Conservation (phyloP, 345 rosid species). For the Linum usitatissimum region DNA sequence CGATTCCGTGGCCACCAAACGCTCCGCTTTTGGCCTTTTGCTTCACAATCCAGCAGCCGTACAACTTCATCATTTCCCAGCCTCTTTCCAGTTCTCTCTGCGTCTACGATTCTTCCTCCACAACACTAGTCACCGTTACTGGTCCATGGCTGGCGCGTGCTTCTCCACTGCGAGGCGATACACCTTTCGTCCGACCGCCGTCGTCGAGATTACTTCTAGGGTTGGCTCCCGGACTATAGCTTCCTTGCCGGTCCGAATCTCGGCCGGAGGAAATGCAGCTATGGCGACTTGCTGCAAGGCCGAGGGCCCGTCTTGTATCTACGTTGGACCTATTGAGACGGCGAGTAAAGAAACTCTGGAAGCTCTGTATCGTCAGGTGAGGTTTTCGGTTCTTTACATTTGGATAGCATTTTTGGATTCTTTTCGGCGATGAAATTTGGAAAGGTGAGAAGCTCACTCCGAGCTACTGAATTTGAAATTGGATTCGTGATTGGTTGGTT, state of each 20-base stretch:
- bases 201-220: slow-evolving; percentile 36
- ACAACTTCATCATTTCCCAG: no score
- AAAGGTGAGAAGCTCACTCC: background rate
- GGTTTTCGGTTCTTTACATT: background rate
- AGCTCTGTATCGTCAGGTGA: slow-evolving; percentile 82
- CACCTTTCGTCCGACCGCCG: slow-evolving; percentile 29
- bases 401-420: background rate
- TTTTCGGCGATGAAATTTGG: background rate
- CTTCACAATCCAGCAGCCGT: no score
- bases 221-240: slow-evolving; percentile 25
- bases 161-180: slow-evolving; percentile 33
- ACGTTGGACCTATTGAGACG: slow-evolving; percentile 83
- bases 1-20: background rate
- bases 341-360: slow-evolving; percentile 90
- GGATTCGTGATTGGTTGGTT: background rate
- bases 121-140: background rate
- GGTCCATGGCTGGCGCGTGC: slow-evolving; percentile 62
- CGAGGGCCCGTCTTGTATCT: slow-evolving; percentile 83
- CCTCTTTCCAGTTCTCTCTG: background rate
- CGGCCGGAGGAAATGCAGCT: slow-evolving; percentile 28
- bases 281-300: slow-evolving; percentile 27
- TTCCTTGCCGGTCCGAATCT: slow-evolving; percentile 41
- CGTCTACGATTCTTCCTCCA: slow-evolving; percentile 6
- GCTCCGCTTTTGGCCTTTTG: no score
- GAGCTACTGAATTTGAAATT: slow-evolving; percentile 7